Evolutionary conservation across 2,329 filamentous ascomycete species (phyloP).

Genomic region (Truncatella angustata): DNA sequence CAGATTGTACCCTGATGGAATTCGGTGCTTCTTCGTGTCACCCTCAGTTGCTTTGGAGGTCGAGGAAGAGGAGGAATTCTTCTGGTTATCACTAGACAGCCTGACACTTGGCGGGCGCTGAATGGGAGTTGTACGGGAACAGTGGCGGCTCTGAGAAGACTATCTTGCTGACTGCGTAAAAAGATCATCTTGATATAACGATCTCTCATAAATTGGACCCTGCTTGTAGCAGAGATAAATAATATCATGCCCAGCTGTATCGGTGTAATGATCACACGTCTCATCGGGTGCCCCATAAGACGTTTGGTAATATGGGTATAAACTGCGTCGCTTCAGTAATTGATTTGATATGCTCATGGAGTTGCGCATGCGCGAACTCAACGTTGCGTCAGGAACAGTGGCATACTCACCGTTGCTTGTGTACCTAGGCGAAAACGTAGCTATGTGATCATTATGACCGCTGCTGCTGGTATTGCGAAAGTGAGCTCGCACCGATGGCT

Average conservation of each 20-base stretch:
- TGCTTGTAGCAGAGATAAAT: slow-evolving; percentile 57
- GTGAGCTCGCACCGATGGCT: slow-evolving; percentile 54
- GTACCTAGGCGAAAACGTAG: slow-evolving; percentile 59
- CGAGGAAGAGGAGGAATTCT: slow-evolving; percentile 33
- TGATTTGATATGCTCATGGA: slow-evolving; percentile 36
- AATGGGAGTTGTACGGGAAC: slow-evolving; percentile 34
- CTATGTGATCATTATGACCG: slow-evolving; percentile 37
- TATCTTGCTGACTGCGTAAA: slow-evolving; percentile 37
- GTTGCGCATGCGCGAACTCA: slow-evolving; percentile 50
- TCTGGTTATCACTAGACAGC: slow-evolving; percentile 40
- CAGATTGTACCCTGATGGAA: slow-evolving; percentile 86
- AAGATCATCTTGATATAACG: slow-evolving; percentile 40
- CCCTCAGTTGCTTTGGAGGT: slow-evolving; percentile 52
- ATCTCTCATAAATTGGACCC: slow-evolving; percentile 37
- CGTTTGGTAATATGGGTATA: slow-evolving; percentile 58
- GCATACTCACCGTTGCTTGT: slow-evolving; percentile 62
- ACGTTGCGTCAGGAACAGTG: slow-evolving; percentile 53
- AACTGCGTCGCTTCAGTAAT: slow-evolving; percentile 49
- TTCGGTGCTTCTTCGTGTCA: slow-evolving; percentile 65
- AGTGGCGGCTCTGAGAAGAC: slow-evolving; percentile 40
- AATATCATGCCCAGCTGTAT: slow-evolving; percentile 55
- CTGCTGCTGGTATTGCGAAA: slow-evolving; percentile 42
- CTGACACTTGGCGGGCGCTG: slow-evolving; percentile 53
- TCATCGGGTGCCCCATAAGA: slow-evolving; percentile 64
- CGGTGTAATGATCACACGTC: slow-evolving; percentile 37